A percentile compares a stretch with the other conserved stretches of the same genome.
These are phyloP conservation scores for Debaryomyces sp. DNA, from an alignment of 1,139 yeast species.

Conservation along the genomic window DNA sequence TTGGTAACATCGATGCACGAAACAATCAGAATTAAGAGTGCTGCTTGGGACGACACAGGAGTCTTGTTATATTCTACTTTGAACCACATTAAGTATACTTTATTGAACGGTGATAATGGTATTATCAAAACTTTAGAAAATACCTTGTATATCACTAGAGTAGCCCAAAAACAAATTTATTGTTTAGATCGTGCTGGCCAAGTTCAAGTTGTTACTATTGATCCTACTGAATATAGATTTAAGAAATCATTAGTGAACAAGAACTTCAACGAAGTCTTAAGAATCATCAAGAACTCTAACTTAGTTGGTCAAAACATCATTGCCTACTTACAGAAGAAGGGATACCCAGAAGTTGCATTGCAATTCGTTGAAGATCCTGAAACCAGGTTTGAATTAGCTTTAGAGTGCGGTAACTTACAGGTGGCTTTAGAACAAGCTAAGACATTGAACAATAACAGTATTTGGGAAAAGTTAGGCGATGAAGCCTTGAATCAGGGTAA, in stretches of 20 bases:
- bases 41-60: slow-evolving; percentile 96
- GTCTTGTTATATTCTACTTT: slow-evolving; percentile 91
- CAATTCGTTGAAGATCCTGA: slow-evolving; percentile 97
- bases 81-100: slow-evolving; percentile 92
- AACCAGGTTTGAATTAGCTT: slow-evolving; percentile 91
- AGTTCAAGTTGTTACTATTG: slow-evolving; percentile 77
- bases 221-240: slow-evolving; percentile 96
- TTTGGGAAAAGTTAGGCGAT: slow-evolving; percentile 82
- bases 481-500: slow-evolving; percentile 94
- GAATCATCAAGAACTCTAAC: slow-evolving; percentile 85
- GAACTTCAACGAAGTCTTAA: slow-evolving; percentile 88
- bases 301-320: slow-evolving; percentile 97
- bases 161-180: slow-evolving; percentile 69
- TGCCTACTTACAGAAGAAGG: slow-evolving; percentile 91
- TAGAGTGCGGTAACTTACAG: slow-evolving; percentile 86
- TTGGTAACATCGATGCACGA: slow-evolving; percentile 88
- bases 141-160: slow-evolving; percentile 82
- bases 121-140: slow-evolving; percentile 90
- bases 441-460: slow-evolving; percentile 63
- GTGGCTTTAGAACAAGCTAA: slow-evolving; percentile 92
- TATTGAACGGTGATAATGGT: slow-evolving; percentile 93
- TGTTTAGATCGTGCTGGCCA: slow-evolving; percentile 86
- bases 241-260: slow-evolving; percentile 89
- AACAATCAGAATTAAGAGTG: slow-evolving; percentile 95
- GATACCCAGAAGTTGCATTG: slow-evolving; percentile 91